Conservation (phyloP, 129 eudicot species). For the Mikania micrantha region DNA sequence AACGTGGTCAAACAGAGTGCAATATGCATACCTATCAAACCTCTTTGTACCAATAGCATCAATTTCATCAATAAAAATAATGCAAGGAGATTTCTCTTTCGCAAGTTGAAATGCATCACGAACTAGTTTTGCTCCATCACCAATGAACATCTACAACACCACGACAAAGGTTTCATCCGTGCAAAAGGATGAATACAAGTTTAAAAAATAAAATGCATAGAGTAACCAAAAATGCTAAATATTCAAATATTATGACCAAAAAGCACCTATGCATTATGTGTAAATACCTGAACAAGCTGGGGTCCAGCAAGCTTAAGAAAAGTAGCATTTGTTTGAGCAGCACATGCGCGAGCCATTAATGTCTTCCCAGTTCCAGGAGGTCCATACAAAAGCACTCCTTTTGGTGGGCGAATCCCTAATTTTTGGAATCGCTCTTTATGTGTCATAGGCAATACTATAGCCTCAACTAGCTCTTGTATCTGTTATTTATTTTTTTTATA, state of each 20-base stretch:
- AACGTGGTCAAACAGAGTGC: neutral
- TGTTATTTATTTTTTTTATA: constrained; percentile 11
- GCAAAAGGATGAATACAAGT: neutral
- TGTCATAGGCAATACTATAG: constrained; percentile 95
- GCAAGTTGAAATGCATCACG: constrained; percentile 95
- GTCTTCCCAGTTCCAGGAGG: constrained; percentile 99
- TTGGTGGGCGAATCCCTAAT: constrained; percentile 88
- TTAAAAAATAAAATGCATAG: neutral
- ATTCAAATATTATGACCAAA: neutral
- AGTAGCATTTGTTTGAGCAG: constrained; percentile 98
- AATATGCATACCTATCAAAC: constrained; percentile 63
- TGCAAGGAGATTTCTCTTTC: constrained; percentile 90
- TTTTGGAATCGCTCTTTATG: constrained; percentile 88
- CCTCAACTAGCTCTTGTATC: constrained; percentile 96
- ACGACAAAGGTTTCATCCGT: constrained; percentile 3
- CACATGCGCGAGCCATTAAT: constrained; percentile 97
- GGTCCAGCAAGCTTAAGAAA: constrained; percentile 94
- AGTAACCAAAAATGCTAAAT: neutral
- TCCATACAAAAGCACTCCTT: constrained; percentile 92
- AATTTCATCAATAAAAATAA: constrained; percentile 88
- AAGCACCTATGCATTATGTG: neutral
- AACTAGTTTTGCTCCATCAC: constrained; percentile 96
- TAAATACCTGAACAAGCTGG: constrained; percentile 80
- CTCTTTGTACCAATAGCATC: constrained; percentile 94
- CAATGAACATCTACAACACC: constrained; percentile 77